These are phyloP conservation scores for Nitzschia sp. DNA, from an alignment of 108 stramenopile species.

Conservation along the genomic window DNA sequence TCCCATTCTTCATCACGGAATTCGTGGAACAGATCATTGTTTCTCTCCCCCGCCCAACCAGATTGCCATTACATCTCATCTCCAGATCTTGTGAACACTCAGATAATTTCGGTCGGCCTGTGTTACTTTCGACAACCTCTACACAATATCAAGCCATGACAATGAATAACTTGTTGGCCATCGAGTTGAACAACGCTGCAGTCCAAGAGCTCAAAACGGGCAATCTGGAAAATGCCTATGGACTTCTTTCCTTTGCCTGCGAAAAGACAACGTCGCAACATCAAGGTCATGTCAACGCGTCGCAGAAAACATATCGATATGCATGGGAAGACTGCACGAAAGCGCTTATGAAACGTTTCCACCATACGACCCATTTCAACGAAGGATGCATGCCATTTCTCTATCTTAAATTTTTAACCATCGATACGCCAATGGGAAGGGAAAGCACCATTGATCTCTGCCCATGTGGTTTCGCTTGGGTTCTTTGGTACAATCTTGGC, in stretches of 20 bases:
- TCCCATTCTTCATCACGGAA: no score
- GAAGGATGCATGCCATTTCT: slow-evolving; percentile 16
- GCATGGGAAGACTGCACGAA: slow-evolving; percentile 21
- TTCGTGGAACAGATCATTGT: no score
- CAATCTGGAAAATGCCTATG: background rate
- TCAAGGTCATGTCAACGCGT: slow-evolving; percentile 4
- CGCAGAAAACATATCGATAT: slow-evolving; percentile 12
- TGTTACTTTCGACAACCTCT: no score
- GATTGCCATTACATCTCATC: no score
- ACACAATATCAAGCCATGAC: background rate
- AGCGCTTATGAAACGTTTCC: slow-evolving; percentile 1
- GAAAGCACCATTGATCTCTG: background rate
- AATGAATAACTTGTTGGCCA: slow-evolving; percentile 7
- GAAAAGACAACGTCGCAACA: background rate
- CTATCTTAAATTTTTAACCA: slow-evolving; percentile 14
- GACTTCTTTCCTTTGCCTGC: slow-evolving; percentile 18
- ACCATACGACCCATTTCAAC: background rate
- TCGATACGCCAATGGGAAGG: slow-evolving; percentile 6
- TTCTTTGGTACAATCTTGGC: slow-evolving; percentile 28
- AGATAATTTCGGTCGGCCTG: no score
- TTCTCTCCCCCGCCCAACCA: no score
- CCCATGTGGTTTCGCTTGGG: slow-evolving; percentile 22
- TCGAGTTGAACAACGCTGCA: slow-evolving; percentile 25
- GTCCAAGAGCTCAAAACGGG: slow-evolving; percentile 17
- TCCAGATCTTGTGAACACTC: no score